These are phyloP conservation scores for Centella asiatica DNA, from an alignment of 129 eudicot species.

Conservation along the genomic window DNA sequence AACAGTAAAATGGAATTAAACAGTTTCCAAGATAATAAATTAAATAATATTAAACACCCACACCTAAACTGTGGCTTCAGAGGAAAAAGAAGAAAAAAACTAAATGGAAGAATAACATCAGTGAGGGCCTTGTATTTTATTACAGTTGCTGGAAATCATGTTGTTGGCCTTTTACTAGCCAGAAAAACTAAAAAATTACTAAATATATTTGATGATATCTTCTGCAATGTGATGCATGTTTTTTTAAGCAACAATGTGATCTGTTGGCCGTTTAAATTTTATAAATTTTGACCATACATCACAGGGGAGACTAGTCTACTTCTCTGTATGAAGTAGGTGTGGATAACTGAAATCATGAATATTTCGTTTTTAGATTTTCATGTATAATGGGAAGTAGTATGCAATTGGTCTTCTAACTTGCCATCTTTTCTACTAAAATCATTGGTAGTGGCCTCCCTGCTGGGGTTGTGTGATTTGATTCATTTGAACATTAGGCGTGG, in stretches of 20 bases:
- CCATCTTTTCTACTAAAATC: neutral
- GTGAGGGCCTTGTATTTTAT: neutral
- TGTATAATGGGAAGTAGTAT: no score
- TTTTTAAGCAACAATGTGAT: neutral
- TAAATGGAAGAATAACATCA: neutral
- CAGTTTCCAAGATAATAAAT: no score
- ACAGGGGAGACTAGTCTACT: neutral
- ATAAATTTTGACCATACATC: constrained; percentile 2
- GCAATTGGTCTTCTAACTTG: neutral
- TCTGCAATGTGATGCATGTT: neutral
- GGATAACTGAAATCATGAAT: neutral
- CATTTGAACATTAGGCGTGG: constrained; percentile 4
- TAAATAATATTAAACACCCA: no score
- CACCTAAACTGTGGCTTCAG: neutral
- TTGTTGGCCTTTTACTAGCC: constrained; percentile 6
- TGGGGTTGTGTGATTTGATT: no score
- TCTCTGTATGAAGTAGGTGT: neutral
- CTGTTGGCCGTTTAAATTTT: neutral
- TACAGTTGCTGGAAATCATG: neutral
- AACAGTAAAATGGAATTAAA: no score
- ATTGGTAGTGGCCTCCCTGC: no score
- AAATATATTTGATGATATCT: neutral
- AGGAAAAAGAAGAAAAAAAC: neutral
- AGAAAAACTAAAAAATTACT: neutral
- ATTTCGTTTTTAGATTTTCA: neutral